Percentiles rank a stretch among this genome's conserved stretches.
These are phyloP conservation scores for Entrophospora sp. DNA, from an alignment of 192 early-diverging fungal genomes.

Conservation along the genomic window DNA sequence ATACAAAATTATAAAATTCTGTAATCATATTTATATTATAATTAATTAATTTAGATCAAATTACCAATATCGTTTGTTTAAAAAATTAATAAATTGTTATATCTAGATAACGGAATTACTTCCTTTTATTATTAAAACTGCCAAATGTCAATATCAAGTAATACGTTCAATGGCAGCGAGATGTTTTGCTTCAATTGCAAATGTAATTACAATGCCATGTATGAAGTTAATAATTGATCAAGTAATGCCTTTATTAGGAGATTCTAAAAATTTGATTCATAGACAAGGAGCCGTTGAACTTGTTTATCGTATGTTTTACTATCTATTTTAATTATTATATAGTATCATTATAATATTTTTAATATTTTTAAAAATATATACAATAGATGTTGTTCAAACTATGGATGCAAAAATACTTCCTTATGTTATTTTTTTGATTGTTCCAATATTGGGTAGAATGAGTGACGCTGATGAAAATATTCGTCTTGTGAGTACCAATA, in stretches of 20 bases:
- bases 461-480: constrained; percentile 88
- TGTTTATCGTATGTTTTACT: constrained; percentile 11
- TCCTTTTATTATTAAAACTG: constrained; percentile 52
- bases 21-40: background rate
- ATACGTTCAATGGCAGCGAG: constrained; percentile 73
- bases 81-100: constrained; percentile 9
- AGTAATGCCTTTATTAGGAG: constrained; percentile 70
- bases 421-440: constrained; percentile 96
- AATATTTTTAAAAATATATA: constrained; percentile 27
- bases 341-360: background rate
- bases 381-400: constrained; percentile 69
- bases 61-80: too few relatives aligned
- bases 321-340: background rate
- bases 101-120: constrained; percentile 47
- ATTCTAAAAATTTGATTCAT: constrained; percentile 51
- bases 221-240: constrained; percentile 76
- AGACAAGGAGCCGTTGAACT: constrained; percentile 88
- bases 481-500: constrained; percentile 82
- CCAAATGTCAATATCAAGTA: constrained; percentile 60
- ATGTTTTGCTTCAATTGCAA: constrained; percentile 65
- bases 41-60: background rate
- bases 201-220: constrained; percentile 54
- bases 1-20: too few relatives aligned
- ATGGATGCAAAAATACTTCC: constrained; percentile 80
- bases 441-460: constrained; percentile 94